A percentile compares a stretch with the other conserved stretches of the same genome.
phyloP scores from a whole-genome alignment of 1,284 basidiomycete genomes.

The Anthracocystis setariae region DNA sequence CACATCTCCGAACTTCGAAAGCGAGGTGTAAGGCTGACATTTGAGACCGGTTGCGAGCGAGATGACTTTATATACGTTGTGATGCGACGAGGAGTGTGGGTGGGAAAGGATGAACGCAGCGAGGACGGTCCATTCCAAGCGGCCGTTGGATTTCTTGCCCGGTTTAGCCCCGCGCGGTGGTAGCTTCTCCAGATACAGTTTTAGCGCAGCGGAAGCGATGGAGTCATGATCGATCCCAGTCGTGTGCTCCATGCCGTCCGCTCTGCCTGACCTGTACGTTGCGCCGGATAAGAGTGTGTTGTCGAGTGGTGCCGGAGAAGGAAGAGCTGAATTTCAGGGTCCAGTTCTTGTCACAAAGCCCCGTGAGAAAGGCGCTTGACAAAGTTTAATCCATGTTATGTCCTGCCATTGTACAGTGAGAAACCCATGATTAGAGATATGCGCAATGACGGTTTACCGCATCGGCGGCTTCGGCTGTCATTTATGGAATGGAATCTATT shows the following conservation, averaged over 20 bases:
- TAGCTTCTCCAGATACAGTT: conserved; percentile 23
- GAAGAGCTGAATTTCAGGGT: conserved; percentile 1
- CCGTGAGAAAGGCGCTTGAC: background rate
- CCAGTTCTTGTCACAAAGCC: background rate
- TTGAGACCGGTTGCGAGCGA: conserved; percentile 86
- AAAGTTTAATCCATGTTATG: background rate
- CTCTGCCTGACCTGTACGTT: no score
- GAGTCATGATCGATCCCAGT: conserved; percentile 9
- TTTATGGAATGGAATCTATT: no score
- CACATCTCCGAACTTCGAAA: conserved; percentile 79
- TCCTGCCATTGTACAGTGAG: no score
- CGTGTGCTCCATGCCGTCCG: conserved; percentile 3
- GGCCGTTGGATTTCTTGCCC: conserved; percentile 27
- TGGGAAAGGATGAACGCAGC: conserved; percentile 40
- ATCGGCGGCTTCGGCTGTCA: conserved; percentile 1
- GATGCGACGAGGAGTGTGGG: conserved; percentile 2
- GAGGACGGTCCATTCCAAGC: conserved; percentile 54
- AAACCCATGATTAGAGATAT: background rate
- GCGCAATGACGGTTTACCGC: conserved; percentile 11
- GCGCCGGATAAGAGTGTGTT: no score
- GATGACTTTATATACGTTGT: conserved; percentile 68
- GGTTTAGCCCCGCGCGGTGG: conserved; percentile 50
- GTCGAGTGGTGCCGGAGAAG: background rate
- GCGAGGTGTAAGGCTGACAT: conserved; percentile 77
- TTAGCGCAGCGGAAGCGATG: conserved; percentile 22